These are phyloP conservation scores for Ogataea corticis DNA, from an alignment of 805 yeast genomes.

Conservation along the genomic window DNA sequence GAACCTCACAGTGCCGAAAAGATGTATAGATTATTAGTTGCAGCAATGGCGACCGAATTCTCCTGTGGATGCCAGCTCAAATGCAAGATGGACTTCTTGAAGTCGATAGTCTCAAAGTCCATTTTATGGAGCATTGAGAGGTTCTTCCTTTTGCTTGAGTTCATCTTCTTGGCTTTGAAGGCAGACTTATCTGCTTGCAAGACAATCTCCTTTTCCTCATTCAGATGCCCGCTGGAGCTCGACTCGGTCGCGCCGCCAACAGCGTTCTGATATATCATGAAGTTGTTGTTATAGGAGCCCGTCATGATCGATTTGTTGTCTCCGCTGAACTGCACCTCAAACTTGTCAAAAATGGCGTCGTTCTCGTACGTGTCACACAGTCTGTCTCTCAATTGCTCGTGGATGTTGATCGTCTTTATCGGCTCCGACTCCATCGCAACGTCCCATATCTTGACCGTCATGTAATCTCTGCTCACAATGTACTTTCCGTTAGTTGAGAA, in stretches of 20 bases:
- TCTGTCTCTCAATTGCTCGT: slow-evolving; percentile 89
- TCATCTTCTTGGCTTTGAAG: slow-evolving; percentile 76
- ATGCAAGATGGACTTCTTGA: slow-evolving; percentile 91
- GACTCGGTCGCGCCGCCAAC: slow-evolving; percentile 29
- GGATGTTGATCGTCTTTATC: slow-evolving; percentile 89
- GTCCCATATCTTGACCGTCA: slow-evolving; percentile 98
- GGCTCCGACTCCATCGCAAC: slow-evolving; percentile 96
- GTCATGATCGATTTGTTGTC: slow-evolving; percentile 92
- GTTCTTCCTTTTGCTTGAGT: slow-evolving; percentile 40
- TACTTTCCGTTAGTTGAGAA: slow-evolving; percentile 91
- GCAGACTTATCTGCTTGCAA: slow-evolving; percentile 98
- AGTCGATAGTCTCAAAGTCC: slow-evolving; percentile 82
- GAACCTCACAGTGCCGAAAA: slow-evolving; percentile 63
- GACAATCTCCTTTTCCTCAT: slow-evolving; percentile 60
- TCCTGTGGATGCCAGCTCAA: slow-evolving; percentile 98
- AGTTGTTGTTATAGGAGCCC: slow-evolving; percentile 95
- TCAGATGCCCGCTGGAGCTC: neutral
- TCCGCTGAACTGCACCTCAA: slow-evolving; percentile 93
- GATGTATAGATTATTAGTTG: slow-evolving; percentile 90
- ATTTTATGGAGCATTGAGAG: slow-evolving; percentile 55
- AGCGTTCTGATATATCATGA: slow-evolving; percentile 93
- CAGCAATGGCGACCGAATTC: slow-evolving; percentile 96
- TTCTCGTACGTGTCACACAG: slow-evolving; percentile 97
- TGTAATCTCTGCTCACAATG: slow-evolving; percentile 94
- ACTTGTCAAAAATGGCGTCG: slow-evolving; percentile 97